Percentiles rank a stretch among this genome's conserved stretches.
These are phyloP conservation scores for Primulina huaijiensis DNA, from an alignment of 257 asterid species.

Conservation along the genomic window DNA sequence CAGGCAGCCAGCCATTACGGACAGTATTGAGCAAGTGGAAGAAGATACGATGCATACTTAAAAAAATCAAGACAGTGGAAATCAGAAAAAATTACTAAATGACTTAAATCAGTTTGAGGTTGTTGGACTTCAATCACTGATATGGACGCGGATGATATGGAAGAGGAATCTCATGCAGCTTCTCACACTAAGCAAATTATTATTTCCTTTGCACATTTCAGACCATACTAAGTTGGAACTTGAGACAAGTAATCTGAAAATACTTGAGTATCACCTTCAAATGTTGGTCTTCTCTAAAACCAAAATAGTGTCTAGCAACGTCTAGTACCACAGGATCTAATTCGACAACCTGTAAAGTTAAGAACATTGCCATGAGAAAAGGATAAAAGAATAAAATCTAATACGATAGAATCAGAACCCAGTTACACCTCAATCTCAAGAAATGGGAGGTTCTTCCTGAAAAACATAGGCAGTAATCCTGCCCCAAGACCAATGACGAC, in stretches of 20 bases:
- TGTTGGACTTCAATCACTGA: not conserved
- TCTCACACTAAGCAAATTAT: not conserved
- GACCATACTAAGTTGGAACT: not conserved
- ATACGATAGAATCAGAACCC: not conserved
- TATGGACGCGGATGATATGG: not conserved
- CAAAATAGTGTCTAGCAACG: constrained; percentile 72
- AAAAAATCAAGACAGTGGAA: too few species aligned
- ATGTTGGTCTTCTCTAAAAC: constrained; percentile 53
- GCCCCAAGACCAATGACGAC: constrained; percentile 95
- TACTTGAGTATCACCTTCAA: constrained; percentile 45
- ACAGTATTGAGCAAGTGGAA: not conserved
- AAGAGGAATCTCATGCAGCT: not conserved
- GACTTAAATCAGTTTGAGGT: not conserved
- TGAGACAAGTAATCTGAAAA: not conserved
- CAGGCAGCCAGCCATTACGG: not conserved
- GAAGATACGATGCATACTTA: not conserved
- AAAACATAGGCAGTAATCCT: constrained; percentile 94
- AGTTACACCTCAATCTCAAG: constrained; percentile 58
- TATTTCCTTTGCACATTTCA: constrained; percentile 11
- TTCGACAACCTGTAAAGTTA: constrained; percentile 67
- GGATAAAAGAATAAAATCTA: constrained; percentile 14
- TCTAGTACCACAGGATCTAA: constrained; percentile 72
- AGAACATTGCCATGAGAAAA: constrained; percentile 25
- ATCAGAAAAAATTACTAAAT: too few species aligned
- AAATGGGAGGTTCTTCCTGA: constrained; percentile 52